Evolutionary conservation across 805 yeast genomes (phyloP).

Genomic region (Kodamaea hsintzibuensis): DNA sequence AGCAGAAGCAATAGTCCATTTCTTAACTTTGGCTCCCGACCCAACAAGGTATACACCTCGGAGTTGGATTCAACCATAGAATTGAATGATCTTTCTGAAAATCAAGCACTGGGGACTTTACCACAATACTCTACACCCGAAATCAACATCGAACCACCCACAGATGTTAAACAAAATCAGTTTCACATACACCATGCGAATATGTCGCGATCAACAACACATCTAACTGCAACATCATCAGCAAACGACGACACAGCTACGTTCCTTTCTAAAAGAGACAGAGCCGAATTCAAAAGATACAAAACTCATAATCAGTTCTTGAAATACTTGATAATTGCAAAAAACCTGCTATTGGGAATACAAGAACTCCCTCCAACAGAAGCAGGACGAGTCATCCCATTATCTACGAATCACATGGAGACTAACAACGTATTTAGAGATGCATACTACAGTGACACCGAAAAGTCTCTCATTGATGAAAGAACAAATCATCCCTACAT

Average conservation of each 20-base stretch:
- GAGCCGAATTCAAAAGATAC: slow-evolving; percentile 16
- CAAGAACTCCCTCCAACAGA: slow-evolving; percentile 52
- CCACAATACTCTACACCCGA: slow-evolving; percentile 15
- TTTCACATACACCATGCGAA: slow-evolving; percentile 13
- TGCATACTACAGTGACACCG: slow-evolving; percentile 23
- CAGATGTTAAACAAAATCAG: slow-evolving; percentile 9
- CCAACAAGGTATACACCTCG: slow-evolving; percentile 8
- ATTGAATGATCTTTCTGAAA: slow-evolving; percentile 5
- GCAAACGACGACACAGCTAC: slow-evolving; percentile 17
- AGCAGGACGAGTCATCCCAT: slow-evolving; percentile 77
- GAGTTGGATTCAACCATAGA: slow-evolving; percentile 12
- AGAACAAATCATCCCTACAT: slow-evolving; percentile 62
- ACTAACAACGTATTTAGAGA: slow-evolving; percentile 31
- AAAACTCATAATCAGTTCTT: slow-evolving; percentile 14
- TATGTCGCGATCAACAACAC: slow-evolving; percentile 25
- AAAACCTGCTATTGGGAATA: slow-evolving; percentile 46
- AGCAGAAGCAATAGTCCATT: slow-evolving; percentile 4
- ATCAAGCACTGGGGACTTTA: neutral
- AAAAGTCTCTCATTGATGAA: slow-evolving; percentile 60
- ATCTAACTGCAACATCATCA: slow-evolving; percentile 18
- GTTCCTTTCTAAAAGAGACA: slow-evolving; percentile 19
- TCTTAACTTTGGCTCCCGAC: slow-evolving; percentile 5
- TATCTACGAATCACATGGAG: slow-evolving; percentile 46
- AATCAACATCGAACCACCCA: slow-evolving; percentile 22
- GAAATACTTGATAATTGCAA: slow-evolving; percentile 19